phyloP scores from a whole-genome alignment of 2,329 filamentous ascomycete genomes.

The Colletotrichum siamense region DNA sequence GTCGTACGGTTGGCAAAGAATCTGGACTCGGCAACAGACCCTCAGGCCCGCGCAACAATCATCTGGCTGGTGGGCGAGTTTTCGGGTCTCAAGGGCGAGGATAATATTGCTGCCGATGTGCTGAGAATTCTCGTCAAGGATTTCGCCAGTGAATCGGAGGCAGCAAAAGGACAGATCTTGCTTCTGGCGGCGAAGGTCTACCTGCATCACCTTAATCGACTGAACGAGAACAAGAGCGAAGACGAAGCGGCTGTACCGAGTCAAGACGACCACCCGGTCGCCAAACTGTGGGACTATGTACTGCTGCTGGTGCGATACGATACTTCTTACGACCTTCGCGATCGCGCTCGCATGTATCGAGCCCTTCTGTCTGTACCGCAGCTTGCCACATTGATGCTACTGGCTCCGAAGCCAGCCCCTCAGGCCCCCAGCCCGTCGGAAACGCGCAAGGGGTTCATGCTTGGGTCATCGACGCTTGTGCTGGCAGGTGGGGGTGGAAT shows the following conservation, averaged over 20 bases:
- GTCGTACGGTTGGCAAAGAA: conserved; percentile 91
- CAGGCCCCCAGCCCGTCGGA: conserved; percentile 91
- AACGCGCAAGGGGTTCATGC: conserved; percentile 74
- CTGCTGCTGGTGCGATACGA: conserved; percentile 90
- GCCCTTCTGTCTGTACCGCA: conserved; percentile 83
- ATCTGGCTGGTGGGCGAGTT: conserved; percentile 98
- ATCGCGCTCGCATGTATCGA: conserved; percentile 88
- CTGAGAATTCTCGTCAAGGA: conserved; percentile 85
- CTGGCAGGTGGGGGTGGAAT: conserved; percentile 77
- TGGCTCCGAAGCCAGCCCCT: conserved; percentile 93
- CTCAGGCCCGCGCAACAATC: conserved; percentile 90
- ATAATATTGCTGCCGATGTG: conserved; percentile 93
- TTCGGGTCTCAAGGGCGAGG: conserved; percentile 76
- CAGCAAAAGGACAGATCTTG: conserved; percentile 89
- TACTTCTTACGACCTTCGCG: conserved; percentile 91
- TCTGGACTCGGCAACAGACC: conserved; percentile 85
- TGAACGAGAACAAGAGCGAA: conserved; percentile 48
- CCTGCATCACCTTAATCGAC: conserved; percentile 80
- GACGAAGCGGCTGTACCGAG: conserved; percentile 34
- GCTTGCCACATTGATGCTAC: conserved; percentile 85
- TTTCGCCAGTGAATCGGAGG: conserved; percentile 83
- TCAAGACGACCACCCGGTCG: conserved; percentile 70
- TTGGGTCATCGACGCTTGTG: conserved; percentile 87
- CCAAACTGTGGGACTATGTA: conserved; percentile 83
- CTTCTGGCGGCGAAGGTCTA: conserved; percentile 97